Evolutionary conservation across 108 stramenopile genomes (phyloP).

Genomic region (Nannochloropsis gaditana): DNA sequence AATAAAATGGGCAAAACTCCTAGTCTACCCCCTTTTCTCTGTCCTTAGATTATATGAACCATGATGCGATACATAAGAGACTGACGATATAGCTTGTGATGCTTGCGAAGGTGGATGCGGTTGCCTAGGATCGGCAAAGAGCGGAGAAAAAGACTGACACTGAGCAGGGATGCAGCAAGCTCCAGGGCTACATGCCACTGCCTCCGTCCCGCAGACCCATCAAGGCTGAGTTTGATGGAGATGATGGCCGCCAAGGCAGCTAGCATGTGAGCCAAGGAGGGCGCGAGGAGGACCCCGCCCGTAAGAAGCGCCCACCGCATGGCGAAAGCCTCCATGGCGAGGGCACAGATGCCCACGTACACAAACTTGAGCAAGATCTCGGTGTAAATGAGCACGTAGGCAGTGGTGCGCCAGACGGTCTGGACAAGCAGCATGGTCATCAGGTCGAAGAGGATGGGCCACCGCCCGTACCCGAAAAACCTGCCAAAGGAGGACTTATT

Average conservation of each 20-base stretch:
- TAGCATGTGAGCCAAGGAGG: neutral
- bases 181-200: constrained; percentile 5
- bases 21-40: neutral
- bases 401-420: neutral
- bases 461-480: neutral
- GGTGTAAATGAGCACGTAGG: neutral
- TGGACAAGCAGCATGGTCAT: neutral
- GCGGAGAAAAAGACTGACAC: constrained; percentile 8
- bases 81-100: constrained; percentile 17
- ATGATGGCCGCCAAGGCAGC: neutral
- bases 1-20: too few relatives aligned
- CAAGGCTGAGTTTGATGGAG: neutral
- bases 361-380: neutral
- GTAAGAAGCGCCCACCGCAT: neutral
- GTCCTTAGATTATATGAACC: neutral
- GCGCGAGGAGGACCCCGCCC: neutral
- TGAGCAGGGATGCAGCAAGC: neutral
- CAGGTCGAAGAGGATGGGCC: constrained; percentile 8
- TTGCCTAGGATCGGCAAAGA: neutral
- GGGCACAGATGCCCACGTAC: neutral
- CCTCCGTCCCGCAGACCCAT: neutral
- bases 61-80: neutral
- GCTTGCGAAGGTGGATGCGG: neutral
- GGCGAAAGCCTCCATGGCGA: neutral
- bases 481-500: neutral